Conservation (phyloP, 768 basidiomycete species). For the Podaxis carcinomalis region DNA sequence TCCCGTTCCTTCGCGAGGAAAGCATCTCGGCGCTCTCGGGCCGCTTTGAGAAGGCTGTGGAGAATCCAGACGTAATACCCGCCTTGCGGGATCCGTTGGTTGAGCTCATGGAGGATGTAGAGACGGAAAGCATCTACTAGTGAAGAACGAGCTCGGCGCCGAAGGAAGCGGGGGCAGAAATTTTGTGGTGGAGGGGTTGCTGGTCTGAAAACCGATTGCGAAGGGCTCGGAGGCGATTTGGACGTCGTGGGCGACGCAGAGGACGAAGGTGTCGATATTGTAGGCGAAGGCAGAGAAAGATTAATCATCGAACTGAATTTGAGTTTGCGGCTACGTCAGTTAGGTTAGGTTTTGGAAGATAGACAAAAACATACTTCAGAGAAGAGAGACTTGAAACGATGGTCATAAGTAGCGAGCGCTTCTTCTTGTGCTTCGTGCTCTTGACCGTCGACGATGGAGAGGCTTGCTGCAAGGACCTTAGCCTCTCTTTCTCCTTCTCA, state of each 20-base stretch:
- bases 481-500: constrained; percentile 26
- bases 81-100: constrained; percentile 29
- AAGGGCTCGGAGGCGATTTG: background rate
- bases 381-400: constrained; percentile 28
- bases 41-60: constrained; percentile 30
- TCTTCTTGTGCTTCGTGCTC: constrained; percentile 56
- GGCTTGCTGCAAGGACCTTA: constrained; percentile 16
- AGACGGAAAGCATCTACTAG: constrained; percentile 66
- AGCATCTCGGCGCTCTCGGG: constrained; percentile 30
- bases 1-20: constrained; percentile 34
- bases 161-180: constrained; percentile 31
- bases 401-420: constrained; percentile 66
- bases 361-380: constrained; percentile 43
- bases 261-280: constrained; percentile 22
- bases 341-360: constrained; percentile 1
- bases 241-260: constrained; percentile 22
- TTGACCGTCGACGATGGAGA: constrained; percentile 27
- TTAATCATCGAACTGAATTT: constrained; percentile 25
- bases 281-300: constrained; percentile 21
- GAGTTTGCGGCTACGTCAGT: background rate
- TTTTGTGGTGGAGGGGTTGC: constrained; percentile 24
- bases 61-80: constrained; percentile 55
- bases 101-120: constrained; percentile 53
- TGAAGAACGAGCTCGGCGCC: constrained; percentile 59
- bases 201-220: constrained; percentile 15